Evolutionary conservation across 2,329 filamentous ascomycete genomes (phyloP).

Genomic region (Cadophora sp.): DNA sequence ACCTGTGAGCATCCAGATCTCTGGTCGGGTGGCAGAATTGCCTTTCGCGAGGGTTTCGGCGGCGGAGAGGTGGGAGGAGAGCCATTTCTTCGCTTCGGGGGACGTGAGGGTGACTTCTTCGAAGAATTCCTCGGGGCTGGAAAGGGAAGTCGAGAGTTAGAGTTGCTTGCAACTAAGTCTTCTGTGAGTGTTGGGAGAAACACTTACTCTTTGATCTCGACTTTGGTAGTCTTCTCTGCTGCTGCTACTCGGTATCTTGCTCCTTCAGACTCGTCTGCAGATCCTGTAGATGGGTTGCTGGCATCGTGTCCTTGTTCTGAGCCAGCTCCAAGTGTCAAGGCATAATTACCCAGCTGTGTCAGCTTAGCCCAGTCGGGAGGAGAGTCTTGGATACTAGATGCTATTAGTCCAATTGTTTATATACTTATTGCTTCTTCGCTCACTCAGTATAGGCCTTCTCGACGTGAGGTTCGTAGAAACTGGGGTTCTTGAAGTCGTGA

Average conservation of each 20-base stretch:
- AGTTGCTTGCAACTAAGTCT: background rate
- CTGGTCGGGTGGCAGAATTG: slow-evolving; percentile 19
- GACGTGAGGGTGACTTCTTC: slow-evolving; percentile 32
- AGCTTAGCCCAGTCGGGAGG: slow-evolving; percentile 33
- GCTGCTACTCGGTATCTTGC: slow-evolving; percentile 36
- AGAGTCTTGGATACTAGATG: slow-evolving; percentile 22
- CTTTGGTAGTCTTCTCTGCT: slow-evolving; percentile 33
- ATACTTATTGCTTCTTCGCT: background rate
- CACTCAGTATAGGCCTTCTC: slow-evolving; percentile 37
- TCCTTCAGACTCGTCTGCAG: slow-evolving; percentile 23
- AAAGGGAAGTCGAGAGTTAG: background rate
- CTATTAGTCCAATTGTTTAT: background rate
- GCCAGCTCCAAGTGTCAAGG: slow-evolving; percentile 35
- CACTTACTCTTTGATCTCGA: slow-evolving; percentile 37
- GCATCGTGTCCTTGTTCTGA: slow-evolving; percentile 28
- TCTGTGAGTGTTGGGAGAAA: too few species aligned
- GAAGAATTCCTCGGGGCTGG: slow-evolving; percentile 35
- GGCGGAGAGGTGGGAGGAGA: slow-evolving; percentile 36
- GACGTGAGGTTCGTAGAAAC: slow-evolving; percentile 33
- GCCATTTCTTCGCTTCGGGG: slow-evolving; percentile 35
- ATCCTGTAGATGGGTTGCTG: slow-evolving; percentile 8
- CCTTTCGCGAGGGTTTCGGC: slow-evolving; percentile 28
- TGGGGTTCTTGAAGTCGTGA: slow-evolving; percentile 34
- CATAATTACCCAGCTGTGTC: slow-evolving; percentile 32
- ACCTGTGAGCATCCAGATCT: slow-evolving; percentile 39